A percentile compares a stretch with the other conserved stretches of the same genome.
These are phyloP conservation scores for Aspergillus glaucus DNA, from an alignment of 2,329 filamentous ascomycete species.

Conservation along the genomic window DNA sequence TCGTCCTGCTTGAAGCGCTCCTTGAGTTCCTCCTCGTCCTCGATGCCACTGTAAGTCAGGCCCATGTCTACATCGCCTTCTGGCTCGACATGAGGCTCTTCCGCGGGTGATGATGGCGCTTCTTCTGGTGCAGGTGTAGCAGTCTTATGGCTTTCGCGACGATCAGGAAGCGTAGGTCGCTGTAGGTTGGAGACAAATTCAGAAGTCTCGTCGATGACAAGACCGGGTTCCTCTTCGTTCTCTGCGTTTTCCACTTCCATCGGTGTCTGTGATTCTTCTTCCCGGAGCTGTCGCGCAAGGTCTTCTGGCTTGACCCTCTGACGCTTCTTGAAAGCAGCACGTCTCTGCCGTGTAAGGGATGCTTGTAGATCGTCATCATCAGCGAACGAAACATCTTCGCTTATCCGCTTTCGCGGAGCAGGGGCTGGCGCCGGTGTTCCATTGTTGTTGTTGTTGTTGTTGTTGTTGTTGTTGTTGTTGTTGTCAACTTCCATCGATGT, in stretches of 20 bases:
- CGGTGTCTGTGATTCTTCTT: slow-evolving; percentile 50
- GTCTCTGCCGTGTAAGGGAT: slow-evolving; percentile 73
- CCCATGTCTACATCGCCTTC: slow-evolving; percentile 51
- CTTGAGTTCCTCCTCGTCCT: slow-evolving; percentile 43
- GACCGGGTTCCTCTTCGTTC: slow-evolving; percentile 52
- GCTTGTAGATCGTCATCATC: slow-evolving; percentile 93
- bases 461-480: slow-evolving; percentile 41
- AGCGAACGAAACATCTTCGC: slow-evolving; percentile 63
- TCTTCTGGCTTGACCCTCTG: slow-evolving; percentile 84
- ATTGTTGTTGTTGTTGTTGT: slow-evolving; percentile 27
- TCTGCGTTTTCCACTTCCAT: slow-evolving; percentile 57
- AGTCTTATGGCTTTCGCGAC: slow-evolving; percentile 34
- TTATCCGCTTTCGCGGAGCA: slow-evolving; percentile 56
- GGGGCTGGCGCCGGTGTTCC: slow-evolving; percentile 26
- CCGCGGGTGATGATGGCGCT: slow-evolving; percentile 16
- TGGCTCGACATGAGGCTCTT: slow-evolving; percentile 25
- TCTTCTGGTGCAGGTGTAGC: slow-evolving; percentile 32
- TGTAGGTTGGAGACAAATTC: slow-evolving; percentile 87
- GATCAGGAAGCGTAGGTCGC: slow-evolving; percentile 55
- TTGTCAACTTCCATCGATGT: slow-evolving; percentile 72
- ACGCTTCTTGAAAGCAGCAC: slow-evolving; percentile 80
- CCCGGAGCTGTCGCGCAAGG: slow-evolving; percentile 69
- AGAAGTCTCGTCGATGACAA: slow-evolving; percentile 93
- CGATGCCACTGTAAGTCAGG: slow-evolving; percentile 46
- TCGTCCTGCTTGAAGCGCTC: slow-evolving; percentile 47